phyloP scores from a whole-genome alignment of 331 rosid genomes.

The Quercus lobata region DNA sequence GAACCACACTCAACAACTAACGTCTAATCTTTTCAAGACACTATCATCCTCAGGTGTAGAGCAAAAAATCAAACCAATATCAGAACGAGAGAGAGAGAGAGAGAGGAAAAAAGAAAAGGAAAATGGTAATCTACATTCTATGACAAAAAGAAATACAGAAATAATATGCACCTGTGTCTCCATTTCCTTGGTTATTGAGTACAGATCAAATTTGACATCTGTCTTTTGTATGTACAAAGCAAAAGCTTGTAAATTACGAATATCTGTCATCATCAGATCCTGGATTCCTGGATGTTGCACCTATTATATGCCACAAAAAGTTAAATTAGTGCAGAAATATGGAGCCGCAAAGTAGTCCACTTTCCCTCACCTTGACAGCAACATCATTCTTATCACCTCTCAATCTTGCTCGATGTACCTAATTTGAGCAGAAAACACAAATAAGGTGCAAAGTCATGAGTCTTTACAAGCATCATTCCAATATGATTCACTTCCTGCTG shows the following conservation, averaged over 20 bases:
- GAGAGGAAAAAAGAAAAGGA: background rate
- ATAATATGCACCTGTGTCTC: conserved; percentile 73
- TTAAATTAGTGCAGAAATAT: conserved; percentile 25
- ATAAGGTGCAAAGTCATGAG: conserved; percentile 25
- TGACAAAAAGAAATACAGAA: conserved; percentile 5
- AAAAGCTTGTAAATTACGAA: conserved; percentile 86
- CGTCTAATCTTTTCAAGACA: background rate
- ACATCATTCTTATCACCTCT: conserved; percentile 70
- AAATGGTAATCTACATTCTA: background rate
- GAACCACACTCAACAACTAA: background rate
- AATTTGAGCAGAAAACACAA: conserved; percentile 23
- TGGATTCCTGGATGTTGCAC: conserved; percentile 99
- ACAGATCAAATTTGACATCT: conserved; percentile 89
- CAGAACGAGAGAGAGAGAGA: background rate
- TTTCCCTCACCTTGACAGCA: conserved; percentile 80
- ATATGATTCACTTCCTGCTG: conserved; percentile 9
- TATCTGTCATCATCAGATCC: conserved; percentile 97
- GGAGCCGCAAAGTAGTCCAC: conserved; percentile 3
- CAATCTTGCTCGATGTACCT: conserved; percentile 91
- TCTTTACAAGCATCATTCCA: conserved; percentile 11
- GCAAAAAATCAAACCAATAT: background rate
- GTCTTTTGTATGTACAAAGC: conserved; percentile 90
- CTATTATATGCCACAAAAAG: conserved; percentile 40
- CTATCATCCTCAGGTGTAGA: background rate
- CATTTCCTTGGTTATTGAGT: conserved; percentile 89